These are phyloP conservation scores for Melocanna baccifera DNA, from an alignment of 176 grass and related monocot genomes.

Conservation along the genomic window DNA sequence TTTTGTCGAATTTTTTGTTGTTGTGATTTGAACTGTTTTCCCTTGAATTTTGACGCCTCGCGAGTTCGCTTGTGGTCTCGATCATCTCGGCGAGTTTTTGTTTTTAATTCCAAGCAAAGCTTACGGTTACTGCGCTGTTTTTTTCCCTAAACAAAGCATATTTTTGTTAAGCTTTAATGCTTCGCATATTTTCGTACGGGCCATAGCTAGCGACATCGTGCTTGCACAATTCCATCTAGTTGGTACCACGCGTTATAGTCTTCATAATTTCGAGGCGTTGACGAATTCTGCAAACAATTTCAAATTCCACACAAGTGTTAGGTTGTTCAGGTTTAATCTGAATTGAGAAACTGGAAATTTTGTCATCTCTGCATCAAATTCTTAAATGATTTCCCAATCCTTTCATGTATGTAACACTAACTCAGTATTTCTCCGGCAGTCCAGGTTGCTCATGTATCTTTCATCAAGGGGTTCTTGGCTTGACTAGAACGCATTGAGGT, in stretches of 20 bases:
- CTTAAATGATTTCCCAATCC: background rate
- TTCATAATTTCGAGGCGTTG: constrained; percentile 32
- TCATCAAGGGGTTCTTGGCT: background rate
- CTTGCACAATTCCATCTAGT: constrained; percentile 3
- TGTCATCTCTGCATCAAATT: constrained; percentile 15
- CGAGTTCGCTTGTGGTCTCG: background rate
- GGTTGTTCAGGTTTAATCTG: background rate
- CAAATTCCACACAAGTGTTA: background rate
- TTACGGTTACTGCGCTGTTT: background rate
- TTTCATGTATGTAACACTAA: background rate
- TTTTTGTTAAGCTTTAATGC: constrained; percentile 8
- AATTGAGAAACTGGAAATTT: background rate
- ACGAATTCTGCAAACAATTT: background rate
- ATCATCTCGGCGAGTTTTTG: background rate
- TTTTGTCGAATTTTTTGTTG: no score
- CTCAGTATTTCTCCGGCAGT: background rate
- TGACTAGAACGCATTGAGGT: constrained; percentile 2
- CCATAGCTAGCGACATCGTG: background rate
- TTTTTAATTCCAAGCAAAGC: constrained; percentile 4
- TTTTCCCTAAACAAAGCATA: background rate
- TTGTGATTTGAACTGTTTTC: background rate
- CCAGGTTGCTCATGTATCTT: constrained; percentile 26
- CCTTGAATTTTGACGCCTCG: background rate
- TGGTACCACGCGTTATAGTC: background rate
- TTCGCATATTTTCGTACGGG: background rate